Percentiles rank a stretch among this genome's conserved stretches.
phyloP scores from a whole-genome alignment of 306 rosid genomes.

The Rosa chinensis region DNA sequence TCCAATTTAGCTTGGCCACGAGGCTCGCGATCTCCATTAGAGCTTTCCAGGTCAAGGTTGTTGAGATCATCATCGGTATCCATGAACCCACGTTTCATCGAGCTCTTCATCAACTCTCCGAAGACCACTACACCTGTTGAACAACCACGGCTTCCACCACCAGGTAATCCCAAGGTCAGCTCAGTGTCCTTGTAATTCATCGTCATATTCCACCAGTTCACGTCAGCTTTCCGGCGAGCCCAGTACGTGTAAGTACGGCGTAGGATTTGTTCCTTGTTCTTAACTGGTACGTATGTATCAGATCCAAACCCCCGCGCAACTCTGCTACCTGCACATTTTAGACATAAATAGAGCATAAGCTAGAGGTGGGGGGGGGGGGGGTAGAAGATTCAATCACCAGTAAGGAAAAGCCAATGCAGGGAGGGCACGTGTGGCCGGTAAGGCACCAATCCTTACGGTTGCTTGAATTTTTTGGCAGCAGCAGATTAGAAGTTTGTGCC shows the following conservation, averaged over 20 bases:
- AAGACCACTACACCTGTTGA: background rate
- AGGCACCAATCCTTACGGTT: conserved; percentile 9
- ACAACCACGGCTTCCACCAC: background rate
- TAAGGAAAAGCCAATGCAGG: background rate
- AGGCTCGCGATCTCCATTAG: background rate
- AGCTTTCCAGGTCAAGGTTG: background rate
- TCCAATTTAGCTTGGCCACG: background rate
- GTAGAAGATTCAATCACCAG: background rate
- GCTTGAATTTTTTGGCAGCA: conserved; percentile 12
- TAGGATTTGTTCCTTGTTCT: too few relatives aligned
- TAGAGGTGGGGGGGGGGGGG: background rate
- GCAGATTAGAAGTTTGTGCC: conserved; percentile 29
- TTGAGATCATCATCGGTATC: conserved; percentile 23
- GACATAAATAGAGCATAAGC: conserved; percentile 3
- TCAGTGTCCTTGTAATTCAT: conserved; percentile 31
- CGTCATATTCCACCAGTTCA: background rate
- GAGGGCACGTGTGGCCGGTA: conserved; percentile 22
- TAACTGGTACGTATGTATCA: background rate
- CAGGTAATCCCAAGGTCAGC: conserved; percentile 32
- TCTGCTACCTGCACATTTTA: background rate
- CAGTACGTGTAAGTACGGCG: too few relatives aligned
- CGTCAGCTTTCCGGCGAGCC: background rate
- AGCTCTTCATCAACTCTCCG: conserved; percentile 2
- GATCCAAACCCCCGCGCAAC: background rate
- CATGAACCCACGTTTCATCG: conserved; percentile 22